Percentiles rank a stretch among this genome's conserved stretches.
phyloP scores from a whole-genome alignment of 305 asterid species.

The Andrographis paniculata region DNA sequence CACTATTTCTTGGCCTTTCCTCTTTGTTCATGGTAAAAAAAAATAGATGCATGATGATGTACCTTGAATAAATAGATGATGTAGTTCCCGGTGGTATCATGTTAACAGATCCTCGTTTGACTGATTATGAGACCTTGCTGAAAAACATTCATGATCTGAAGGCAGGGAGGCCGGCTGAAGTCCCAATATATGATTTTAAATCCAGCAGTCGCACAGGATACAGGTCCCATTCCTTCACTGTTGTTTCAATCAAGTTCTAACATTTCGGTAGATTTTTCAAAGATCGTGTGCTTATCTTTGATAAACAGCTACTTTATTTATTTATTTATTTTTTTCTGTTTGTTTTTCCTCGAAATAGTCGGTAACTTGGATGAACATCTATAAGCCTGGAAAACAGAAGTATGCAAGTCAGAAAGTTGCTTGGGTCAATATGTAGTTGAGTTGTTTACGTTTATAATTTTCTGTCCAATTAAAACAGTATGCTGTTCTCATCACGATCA shows the following conservation, averaged over 20 bases:
- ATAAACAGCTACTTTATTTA: neutral
- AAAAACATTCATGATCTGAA: slow-evolving; percentile 76
- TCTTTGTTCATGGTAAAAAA: neutral
- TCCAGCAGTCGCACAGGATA: slow-evolving; percentile 90
- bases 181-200: slow-evolving; percentile 96
- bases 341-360: no score
- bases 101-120: slow-evolving; percentile 91
- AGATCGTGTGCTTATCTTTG: neutral
- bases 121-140: slow-evolving; percentile 91
- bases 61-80: neutral
- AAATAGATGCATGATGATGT: neutral
- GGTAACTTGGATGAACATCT: neutral
- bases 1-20: no score
- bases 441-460: neutral
- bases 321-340: no score
- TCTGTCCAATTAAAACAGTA: neutral
- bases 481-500: neutral
- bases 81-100: neutral
- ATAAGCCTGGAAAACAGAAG: neutral
- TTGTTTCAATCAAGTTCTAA: no score
- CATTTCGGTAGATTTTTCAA: neutral
- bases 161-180: slow-evolving; percentile 64
- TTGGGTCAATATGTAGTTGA: neutral
- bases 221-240: slow-evolving; percentile 41
- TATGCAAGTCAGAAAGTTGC: neutral